Evolutionary conservation across 2,329 filamentous ascomycete species (phyloP).

Genomic region (Ophiostoma sp.): DNA sequence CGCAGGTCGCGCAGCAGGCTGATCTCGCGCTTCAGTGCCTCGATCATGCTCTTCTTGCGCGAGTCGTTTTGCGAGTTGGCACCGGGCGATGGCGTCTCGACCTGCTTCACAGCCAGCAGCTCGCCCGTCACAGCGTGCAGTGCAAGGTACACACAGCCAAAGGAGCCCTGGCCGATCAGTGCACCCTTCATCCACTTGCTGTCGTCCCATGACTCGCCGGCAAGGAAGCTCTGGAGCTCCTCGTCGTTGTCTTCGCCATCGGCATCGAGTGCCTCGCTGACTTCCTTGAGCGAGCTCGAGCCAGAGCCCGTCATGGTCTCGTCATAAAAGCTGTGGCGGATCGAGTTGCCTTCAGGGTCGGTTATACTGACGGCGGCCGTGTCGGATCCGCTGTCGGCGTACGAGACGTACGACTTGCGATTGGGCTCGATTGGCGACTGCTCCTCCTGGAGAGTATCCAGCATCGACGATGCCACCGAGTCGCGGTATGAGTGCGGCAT

Average conservation of each 20-base stretch:
- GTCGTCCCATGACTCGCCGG: conserved; percentile 90
- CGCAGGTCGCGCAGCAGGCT: conserved; percentile 87
- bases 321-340: conserved; percentile 77
- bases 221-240: conserved; percentile 82
- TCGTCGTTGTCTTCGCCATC: conserved; percentile 90
- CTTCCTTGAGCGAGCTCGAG: conserved; percentile 71
- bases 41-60: conserved; percentile 96
- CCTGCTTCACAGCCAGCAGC: conserved; percentile 96
- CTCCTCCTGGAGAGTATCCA: conserved; percentile 88
- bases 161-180: conserved; percentile 92
- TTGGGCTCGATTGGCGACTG: conserved; percentile 75
- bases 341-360: conserved; percentile 67
- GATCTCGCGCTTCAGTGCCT: conserved; percentile 94
- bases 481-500: conserved; percentile 67
- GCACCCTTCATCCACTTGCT: conserved; percentile 99
- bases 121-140: conserved; percentile 94
- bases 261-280: conserved; percentile 78
- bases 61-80: conserved; percentile 76
- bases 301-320: conserved; percentile 62
- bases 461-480: conserved; percentile 80
- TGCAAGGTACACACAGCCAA: conserved; percentile 91
- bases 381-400: conserved; percentile 70
- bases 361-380: conserved; percentile 64
- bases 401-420: conserved; percentile 92
- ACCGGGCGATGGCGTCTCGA: conserved; percentile 77